Evolutionary conservation across 768 basidiomycete species (phyloP), one percentile per base, ranked within the genome.

Genomic region (Trichaptum fuscoviolaceum): DNA sequence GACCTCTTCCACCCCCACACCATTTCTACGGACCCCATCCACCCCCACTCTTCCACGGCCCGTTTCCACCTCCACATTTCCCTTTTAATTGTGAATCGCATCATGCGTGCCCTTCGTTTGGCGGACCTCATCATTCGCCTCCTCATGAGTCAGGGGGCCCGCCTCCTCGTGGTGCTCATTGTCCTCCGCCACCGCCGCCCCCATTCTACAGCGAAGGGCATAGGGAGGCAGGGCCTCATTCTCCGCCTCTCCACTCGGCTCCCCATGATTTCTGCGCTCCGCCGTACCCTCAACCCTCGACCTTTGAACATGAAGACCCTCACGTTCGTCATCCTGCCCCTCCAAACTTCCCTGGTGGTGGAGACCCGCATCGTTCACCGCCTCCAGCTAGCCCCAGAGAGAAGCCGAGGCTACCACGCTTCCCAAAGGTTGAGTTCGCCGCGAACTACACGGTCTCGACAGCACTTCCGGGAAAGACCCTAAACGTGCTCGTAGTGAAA

Each of bases 401-500:
- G 30, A 23, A 15, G 64, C 10, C 64, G 52, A 30, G 7, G 8
- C 63, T 66, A 3, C 70, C 70, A 5, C 58, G 64, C 64, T 58
- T 35, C 9, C 70, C 66, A 15, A 70, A 79, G 12, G 77, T 76
- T 1, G 73, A 81, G 30, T 75, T 76, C 18, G 73, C 77, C 2
- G 70, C 73, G 18, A 76, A 81, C 59, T 58, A 76, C 59, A 78
- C 77, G 5, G 71, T 82, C 4, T 75, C 81, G 6, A 84, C 83
- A 1, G 76, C 81, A 2, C 75, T 85, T 23, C 65, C 70, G 58
- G 79, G 84, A 60, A 79, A 82, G 69, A 75, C 79, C 12, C 67
- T 88, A 17, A 71, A 83, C 67, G 77, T 85, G 26, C 74, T 78
- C 63, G 78, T 87, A 61, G 81, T 78, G 34, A 86, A 83, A 72